phyloP scores from a whole-genome alignment of 495 filamentous ascomycete genomes.

The Hypoxylon fragiforme region DNA sequence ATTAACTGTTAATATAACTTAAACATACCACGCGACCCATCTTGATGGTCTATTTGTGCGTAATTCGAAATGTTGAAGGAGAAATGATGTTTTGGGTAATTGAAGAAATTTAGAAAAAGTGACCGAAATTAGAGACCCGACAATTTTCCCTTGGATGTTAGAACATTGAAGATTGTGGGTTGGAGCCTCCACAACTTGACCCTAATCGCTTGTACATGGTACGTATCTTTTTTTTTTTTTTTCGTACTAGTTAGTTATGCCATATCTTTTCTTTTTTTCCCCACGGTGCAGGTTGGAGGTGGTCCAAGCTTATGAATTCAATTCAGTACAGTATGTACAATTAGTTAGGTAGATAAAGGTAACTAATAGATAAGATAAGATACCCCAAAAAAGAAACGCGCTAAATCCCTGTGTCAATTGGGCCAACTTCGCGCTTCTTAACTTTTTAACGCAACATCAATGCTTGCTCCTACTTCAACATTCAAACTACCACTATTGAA shows the following conservation, averaged over 20 bases:
- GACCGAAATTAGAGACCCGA: conserved; percentile 36
- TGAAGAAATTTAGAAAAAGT: conserved; percentile 34
- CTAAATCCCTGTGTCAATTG: conserved; percentile 17
- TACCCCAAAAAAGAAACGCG: conserved; percentile 20
- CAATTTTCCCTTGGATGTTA: conserved; percentile 38
- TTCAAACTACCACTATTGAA: not conserved
- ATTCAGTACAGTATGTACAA: not conserved
- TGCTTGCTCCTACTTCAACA: not conserved
- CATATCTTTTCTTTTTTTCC: not conserved
- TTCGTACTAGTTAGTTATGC: not conserved
- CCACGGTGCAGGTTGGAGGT: too few species aligned
- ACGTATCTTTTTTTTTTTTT: conserved; percentile 22
- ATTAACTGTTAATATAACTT: not conserved
- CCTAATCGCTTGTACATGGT: conserved; percentile 34
- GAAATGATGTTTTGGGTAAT: conserved; percentile 30
- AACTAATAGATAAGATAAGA: too few species aligned
- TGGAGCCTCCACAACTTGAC: conserved; percentile 26
- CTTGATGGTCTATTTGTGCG: conserved; percentile 37
- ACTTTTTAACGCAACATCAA: too few species aligned
- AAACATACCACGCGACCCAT: conserved; percentile 60
- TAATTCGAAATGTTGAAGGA: conserved; percentile 37
- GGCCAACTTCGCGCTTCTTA: not conserved
- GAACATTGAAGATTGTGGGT: conserved; percentile 29
- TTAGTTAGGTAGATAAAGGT: not conserved
- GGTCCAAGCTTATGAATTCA: not conserved